phyloP scores from a whole-genome alignment of 2,329 filamentous ascomycete species.

The Colletotrichum scovillei region DNA sequence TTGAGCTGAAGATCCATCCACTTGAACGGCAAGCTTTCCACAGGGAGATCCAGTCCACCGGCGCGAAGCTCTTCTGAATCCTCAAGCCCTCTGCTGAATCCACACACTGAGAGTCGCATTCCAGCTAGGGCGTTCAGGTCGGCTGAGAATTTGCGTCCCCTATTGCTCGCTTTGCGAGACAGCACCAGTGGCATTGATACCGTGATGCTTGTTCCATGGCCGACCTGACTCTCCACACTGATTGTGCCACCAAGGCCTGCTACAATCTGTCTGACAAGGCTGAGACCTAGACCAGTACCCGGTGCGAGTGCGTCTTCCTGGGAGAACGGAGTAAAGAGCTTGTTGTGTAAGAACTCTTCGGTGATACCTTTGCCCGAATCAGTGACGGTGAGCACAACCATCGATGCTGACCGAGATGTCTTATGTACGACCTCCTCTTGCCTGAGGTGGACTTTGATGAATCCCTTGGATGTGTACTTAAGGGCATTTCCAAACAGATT shows the following conservation, averaged over 20 bases:
- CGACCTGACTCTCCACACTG: conserved; percentile 62
- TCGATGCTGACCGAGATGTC: conserved; percentile 38
- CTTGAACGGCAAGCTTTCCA: conserved; percentile 37
- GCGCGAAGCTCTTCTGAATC: conserved; percentile 39
- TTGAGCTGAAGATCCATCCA: conserved; percentile 49
- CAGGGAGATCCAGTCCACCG: conserved; percentile 38
- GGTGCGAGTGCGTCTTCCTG: conserved; percentile 69
- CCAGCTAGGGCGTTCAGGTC: conserved; percentile 12
- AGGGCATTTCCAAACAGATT: conserved; percentile 65
- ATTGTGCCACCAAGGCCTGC: conserved; percentile 67
- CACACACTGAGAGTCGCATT: conserved; percentile 10
- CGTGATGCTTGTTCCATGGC: conserved; percentile 63
- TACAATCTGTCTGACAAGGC: conserved; percentile 68
- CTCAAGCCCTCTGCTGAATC: conserved; percentile 37
- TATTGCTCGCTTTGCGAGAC: conserved; percentile 22
- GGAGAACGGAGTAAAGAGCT: conserved; percentile 69
- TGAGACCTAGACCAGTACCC: conserved; percentile 71
- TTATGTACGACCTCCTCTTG: conserved; percentile 36
- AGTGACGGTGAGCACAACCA: conserved; percentile 56
- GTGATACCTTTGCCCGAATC: conserved; percentile 74
- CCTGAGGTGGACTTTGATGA: conserved; percentile 51
- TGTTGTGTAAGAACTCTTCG: conserved; percentile 66
- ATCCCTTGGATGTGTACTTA: conserved; percentile 62
- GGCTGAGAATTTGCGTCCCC: conserved; percentile 25
- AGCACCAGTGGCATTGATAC: conserved; percentile 54